A percentile compares a stretch with the other conserved stretches of the same genome.
phyloP scores from a whole-genome alignment of 2,329 filamentous ascomycete species.

The Microsporum ferrugineum region DNA sequence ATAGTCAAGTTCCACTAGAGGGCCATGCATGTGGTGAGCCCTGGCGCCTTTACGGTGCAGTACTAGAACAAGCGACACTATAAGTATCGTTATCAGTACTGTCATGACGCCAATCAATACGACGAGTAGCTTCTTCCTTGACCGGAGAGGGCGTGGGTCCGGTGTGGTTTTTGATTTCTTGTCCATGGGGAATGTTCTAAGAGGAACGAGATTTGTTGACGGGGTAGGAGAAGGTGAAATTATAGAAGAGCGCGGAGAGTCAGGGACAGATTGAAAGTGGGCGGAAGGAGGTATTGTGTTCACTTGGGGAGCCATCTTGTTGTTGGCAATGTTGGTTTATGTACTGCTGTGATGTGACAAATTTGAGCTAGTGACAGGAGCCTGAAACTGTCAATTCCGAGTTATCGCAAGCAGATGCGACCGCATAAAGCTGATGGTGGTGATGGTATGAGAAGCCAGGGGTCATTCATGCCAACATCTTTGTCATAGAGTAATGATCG shows the following conservation, averaged over 20 bases:
- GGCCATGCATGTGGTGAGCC: conserved; percentile 5
- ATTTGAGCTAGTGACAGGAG: background rate
- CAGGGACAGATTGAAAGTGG: background rate
- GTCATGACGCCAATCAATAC: background rate
- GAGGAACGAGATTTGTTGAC: background rate
- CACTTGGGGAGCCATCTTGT: background rate
- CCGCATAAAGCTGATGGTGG: background rate
- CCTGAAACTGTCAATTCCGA: background rate
- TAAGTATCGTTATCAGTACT: background rate
- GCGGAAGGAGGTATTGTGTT: background rate
- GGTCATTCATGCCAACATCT: background rate
- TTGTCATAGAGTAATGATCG: background rate
- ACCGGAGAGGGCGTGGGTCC: background rate
- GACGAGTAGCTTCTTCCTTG: background rate
- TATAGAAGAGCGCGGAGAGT: background rate
- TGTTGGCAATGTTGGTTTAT: background rate
- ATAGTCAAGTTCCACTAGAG: conserved; percentile 53
- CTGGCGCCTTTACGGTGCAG: background rate
- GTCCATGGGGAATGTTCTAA: background rate
- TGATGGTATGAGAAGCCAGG: background rate
- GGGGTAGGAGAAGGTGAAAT: background rate
- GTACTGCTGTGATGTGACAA: background rate
- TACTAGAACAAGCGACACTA: background rate
- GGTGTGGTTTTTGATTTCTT: background rate
- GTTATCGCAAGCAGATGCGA: background rate